phyloP scores from a whole-genome alignment of 2,329 filamentous ascomycete species.

The Trichoderma koningiopsis region DNA sequence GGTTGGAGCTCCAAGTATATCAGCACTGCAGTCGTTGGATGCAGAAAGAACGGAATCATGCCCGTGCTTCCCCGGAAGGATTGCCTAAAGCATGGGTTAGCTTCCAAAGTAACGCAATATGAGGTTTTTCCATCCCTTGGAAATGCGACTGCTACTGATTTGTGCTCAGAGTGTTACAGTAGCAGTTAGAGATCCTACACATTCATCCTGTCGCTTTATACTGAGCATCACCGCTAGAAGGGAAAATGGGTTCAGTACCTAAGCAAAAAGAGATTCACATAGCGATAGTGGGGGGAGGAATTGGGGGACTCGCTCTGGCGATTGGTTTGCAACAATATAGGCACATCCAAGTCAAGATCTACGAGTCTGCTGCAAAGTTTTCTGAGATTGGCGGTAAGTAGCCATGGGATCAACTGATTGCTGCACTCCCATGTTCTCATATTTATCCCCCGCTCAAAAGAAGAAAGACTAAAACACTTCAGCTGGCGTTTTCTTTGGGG shows the following conservation, averaged over 20 bases:
- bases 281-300: constrained; percentile 62
- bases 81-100: neutral
- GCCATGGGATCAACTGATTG: neutral
- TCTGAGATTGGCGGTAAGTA: constrained; percentile 52
- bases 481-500: constrained; percentile 57
- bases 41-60: neutral
- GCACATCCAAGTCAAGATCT: constrained; percentile 48
- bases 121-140: neutral
- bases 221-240: neutral
- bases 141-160: neutral
- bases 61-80: constrained; percentile 2
- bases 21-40: neutral
- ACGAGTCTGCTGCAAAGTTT: constrained; percentile 57
- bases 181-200: neutral
- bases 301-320: constrained; percentile 57
- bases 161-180: neutral
- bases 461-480: neutral
- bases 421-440: neutral
- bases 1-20: neutral
- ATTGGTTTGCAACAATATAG: constrained; percentile 46
- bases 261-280: constrained; percentile 33
- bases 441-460: neutral
- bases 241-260: neutral
- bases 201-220: neutral
- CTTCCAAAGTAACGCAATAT: neutral